phyloP scores from a whole-genome alignment of 306 rosid genomes.

The Cucumis sativus region Cucumber_9930_V3 NC_026660.2:12117501-12118000 shows the following conservation, averaged over 20 bases:
- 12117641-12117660: background rate
- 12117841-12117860: background rate
- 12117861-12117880: background rate
- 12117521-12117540: background rate
- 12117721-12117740: background rate
- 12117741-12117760: background rate
- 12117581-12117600: background rate
- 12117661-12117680: background rate
- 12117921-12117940: background rate
- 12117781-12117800: background rate
- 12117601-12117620: background rate
- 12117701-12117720: background rate
- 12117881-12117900: background rate
- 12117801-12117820: background rate
- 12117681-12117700: background rate
- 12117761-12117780: background rate
- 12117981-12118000: background rate
- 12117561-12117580: background rate
- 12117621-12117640: background rate
- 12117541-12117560: background rate
- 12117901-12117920: background rate
- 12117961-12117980: background rate
- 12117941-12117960: background rate
- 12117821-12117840: background rate
- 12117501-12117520: background rate